Percentiles rank a stretch among this genome's conserved stretches.
phyloP scores from a whole-genome alignment of 2,329 filamentous ascomycete genomes.

The Sclerotiophoma versabilis region DNA sequence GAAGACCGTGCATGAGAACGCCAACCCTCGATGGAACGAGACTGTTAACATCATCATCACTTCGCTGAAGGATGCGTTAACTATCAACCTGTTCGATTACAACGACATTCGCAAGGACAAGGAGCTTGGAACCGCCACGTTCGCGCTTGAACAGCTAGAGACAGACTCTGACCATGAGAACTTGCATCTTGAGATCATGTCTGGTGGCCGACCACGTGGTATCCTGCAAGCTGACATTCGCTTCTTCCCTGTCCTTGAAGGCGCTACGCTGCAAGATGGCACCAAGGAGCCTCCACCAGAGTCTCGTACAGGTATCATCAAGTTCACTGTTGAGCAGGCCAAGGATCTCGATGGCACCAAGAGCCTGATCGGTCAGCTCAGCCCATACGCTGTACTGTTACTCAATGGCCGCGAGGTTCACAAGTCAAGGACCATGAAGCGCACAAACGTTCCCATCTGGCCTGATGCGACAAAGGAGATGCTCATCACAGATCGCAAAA shows the following conservation, averaged over 20 bases:
- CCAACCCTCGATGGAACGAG: conserved; percentile 93
- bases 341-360: conserved; percentile 94
- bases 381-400: conserved; percentile 86
- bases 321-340: conserved; percentile 92
- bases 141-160: conserved; percentile 83
- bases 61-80: conserved; percentile 85
- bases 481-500: conserved; percentile 91
- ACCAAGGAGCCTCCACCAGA: conserved; percentile 82
- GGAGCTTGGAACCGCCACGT: conserved; percentile 86
- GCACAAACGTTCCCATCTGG: conserved; percentile 97
- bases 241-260: conserved; percentile 92
- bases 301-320: conserved; percentile 89
- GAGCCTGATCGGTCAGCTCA: conserved; percentile 89
- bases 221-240: conserved; percentile 81
- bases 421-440: conserved; percentile 88
- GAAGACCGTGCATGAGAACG: conserved; percentile 83
- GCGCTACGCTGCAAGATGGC: conserved; percentile 75
- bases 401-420: conserved; percentile 94
- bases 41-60: conserved; percentile 95
- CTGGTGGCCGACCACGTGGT: conserved; percentile 84
- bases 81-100: conserved; percentile 86
- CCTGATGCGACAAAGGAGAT: conserved; percentile 92
- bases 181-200: conserved; percentile 80
- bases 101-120: conserved; percentile 98
- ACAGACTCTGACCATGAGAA: conserved; percentile 81